These are phyloP conservation scores for Phyllosticta ampelicida DNA, from an alignment of 2,329 filamentous ascomycete genomes.

Conservation along the genomic window DNA sequence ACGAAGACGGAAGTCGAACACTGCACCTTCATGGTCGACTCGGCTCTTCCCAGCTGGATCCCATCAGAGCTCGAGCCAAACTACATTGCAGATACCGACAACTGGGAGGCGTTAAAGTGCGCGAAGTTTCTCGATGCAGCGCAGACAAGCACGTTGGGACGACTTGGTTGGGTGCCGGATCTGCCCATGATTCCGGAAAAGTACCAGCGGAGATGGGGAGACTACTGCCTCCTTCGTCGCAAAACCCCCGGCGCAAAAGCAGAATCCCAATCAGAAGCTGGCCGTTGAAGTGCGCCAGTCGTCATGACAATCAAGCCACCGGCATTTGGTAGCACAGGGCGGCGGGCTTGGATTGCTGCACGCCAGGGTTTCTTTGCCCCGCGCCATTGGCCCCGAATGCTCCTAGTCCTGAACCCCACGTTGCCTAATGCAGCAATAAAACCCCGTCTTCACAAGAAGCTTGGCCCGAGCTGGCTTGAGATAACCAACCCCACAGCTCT, in stretches of 20 bases:
- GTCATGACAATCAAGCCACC: neutral
- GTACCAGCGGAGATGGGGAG: conserved; percentile 69
- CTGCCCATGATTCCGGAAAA: conserved; percentile 55
- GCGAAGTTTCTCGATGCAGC: conserved; percentile 69
- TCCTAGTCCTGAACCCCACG: neutral
- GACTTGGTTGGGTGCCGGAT: conserved; percentile 75
- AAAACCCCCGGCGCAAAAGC: conserved; percentile 12
- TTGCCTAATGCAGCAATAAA: conserved; percentile 4
- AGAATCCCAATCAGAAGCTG: neutral
- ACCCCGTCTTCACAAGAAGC: conserved; percentile 6
- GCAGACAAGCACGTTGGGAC: conserved; percentile 60
- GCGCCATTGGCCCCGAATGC: neutral
- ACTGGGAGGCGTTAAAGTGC: conserved; percentile 71
- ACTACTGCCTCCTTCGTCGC: conserved; percentile 71
- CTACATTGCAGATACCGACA: conserved; percentile 60
- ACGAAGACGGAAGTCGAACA: conserved; percentile 53
- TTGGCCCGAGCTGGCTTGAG: neutral
- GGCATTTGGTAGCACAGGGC: neutral
- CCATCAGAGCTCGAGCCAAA: conserved; percentile 65
- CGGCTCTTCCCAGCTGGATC: conserved; percentile 54
- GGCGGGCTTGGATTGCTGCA: neutral
- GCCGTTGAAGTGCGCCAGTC: neutral
- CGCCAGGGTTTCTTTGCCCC: neutral
- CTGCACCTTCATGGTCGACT: conserved; percentile 82
- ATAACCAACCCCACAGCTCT: conserved; percentile 10